Percentiles rank a stretch among this genome's conserved stretches.
Evolutionary conservation across 129 eudicot species (phyloP).

Genomic region (Tanacetum coccineum): DNA sequence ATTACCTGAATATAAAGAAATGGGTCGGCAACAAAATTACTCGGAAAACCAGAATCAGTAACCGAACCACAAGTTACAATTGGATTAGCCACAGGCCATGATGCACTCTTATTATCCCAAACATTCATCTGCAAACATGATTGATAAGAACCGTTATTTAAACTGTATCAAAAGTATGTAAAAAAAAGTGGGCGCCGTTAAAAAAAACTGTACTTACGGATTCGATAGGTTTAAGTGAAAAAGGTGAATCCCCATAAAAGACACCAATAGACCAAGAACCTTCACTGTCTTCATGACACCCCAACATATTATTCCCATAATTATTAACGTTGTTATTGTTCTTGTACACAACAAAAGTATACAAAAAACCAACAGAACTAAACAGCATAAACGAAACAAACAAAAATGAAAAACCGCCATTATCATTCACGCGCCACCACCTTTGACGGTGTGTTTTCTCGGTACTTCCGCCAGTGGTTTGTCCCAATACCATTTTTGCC

Average conservation of each 20-base stretch:
- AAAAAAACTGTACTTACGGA: constrained; percentile 36
- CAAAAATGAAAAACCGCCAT: constrained; percentile 28
- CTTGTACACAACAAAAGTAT: constrained; percentile 25
- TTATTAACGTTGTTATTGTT: background rate
- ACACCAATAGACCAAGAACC: constrained; percentile 93
- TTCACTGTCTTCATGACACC: constrained; percentile 69
- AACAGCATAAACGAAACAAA: constrained; percentile 27
- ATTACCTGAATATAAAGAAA: constrained; percentile 75
- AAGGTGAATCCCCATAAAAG: constrained; percentile 80
- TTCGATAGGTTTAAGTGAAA: constrained; percentile 79
- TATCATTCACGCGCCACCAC: constrained; percentile 40
- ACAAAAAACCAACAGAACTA: constrained; percentile 28
- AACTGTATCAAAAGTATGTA: too few relatives aligned
- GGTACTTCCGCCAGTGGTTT: constrained; percentile 18
- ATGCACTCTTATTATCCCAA: constrained; percentile 61
- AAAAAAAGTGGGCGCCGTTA: background rate
- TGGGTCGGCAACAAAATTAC: constrained; percentile 96
- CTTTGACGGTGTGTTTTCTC: constrained; percentile 28
- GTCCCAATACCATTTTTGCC: constrained; percentile 21
- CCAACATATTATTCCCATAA: constrained; percentile 19
- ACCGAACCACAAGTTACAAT: constrained; percentile 74
- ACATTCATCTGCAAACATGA: constrained; percentile 53
- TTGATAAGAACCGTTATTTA: too few relatives aligned
- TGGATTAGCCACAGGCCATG: constrained; percentile 99
- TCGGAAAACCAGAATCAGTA: constrained; percentile 66